Evolutionary conservation across 768 basidiomycete species (phyloP).

Genomic region (Roridomyces roridus): DNA sequence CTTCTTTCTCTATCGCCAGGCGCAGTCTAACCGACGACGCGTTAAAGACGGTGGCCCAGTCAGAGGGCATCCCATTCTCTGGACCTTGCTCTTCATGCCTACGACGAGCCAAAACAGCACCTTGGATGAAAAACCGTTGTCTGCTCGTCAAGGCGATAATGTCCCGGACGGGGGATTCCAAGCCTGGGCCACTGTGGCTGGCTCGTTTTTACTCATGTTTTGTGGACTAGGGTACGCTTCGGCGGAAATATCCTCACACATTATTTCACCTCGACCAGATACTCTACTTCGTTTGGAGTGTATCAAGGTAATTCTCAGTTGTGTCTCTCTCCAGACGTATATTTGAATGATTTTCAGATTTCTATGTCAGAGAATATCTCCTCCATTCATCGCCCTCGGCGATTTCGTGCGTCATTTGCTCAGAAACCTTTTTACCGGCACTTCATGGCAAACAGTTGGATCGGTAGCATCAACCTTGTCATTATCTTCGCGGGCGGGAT

Average conservation of each 20-base stretch:
- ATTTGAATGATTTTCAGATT: constrained; percentile 40
- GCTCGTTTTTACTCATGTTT: constrained; percentile 44
- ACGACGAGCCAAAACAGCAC: constrained; percentile 1
- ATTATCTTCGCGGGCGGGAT: constrained; percentile 52
- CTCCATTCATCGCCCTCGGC: constrained; percentile 39
- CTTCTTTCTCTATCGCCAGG: constrained; percentile 4
- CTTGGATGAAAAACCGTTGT: constrained; percentile 13
- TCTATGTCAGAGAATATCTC: constrained; percentile 47
- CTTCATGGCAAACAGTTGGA: constrained; percentile 33
- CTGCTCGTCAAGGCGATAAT: background rate
- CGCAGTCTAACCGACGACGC: constrained; percentile 15
- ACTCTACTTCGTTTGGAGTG: constrained; percentile 43
- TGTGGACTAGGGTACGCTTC: constrained; percentile 46
- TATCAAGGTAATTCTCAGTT: constrained; percentile 32
- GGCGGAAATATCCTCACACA: too few relatives aligned
- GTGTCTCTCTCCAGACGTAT: constrained; percentile 8
- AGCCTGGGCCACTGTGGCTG: constrained; percentile 27
- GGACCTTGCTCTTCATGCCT: background rate
- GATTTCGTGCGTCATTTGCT: constrained; percentile 37
- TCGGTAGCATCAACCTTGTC: constrained; percentile 58
- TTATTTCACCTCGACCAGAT: constrained; percentile 29
- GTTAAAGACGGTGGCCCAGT: too few relatives aligned
- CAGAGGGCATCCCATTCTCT: background rate
- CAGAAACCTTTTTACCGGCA: background rate
- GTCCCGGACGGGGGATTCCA: constrained; percentile 27